These are phyloP conservation scores for Athelia sp. DNA, from an alignment of 1,284 basidiomycete genomes.

Conservation along the genomic window DNA sequence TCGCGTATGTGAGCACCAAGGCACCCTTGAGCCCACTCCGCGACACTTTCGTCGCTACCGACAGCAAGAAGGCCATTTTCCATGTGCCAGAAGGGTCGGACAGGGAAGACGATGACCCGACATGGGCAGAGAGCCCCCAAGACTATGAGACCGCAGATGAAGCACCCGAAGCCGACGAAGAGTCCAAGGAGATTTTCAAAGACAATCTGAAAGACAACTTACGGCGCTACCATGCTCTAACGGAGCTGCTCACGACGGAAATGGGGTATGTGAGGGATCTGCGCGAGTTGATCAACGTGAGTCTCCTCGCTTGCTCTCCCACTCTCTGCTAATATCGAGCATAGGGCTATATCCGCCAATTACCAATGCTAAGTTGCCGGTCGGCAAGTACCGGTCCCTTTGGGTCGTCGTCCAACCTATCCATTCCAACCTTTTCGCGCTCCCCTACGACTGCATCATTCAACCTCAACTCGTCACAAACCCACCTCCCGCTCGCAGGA, in stretches of 20 bases:
- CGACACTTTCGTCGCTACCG: not conserved
- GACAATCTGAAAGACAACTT: constrained; percentile 28
- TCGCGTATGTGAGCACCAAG: not conserved
- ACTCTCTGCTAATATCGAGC: not conserved
- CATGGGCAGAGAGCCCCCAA: not conserved
- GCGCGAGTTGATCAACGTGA: constrained; percentile 67
- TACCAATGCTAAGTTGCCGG: constrained; percentile 28
- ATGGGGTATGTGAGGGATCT: constrained; percentile 76
- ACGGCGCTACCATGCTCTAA: constrained; percentile 63
- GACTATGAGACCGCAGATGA: constrained; percentile 5
- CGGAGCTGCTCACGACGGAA: constrained; percentile 83
- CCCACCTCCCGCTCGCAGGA: constrained; percentile 14
- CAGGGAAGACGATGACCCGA: constrained; percentile 10
- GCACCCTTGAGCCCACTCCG: not conserved
- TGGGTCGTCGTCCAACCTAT: constrained; percentile 37
- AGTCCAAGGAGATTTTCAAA: constrained; percentile 2
- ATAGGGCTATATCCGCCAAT: constrained; percentile 25
- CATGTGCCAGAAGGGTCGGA: constrained; percentile 24
- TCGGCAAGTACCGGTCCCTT: constrained; percentile 31
- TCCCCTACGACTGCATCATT: constrained; percentile 8
- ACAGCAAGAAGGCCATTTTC: constrained; percentile 22
- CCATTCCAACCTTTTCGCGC: constrained; percentile 17
- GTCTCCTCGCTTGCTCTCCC: constrained; percentile 14
- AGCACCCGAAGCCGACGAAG: not conserved
- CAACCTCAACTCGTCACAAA: constrained; percentile 12